Conservation (phyloP, 1,139 yeast genomes). For the Geotrichum siamense region DNA sequence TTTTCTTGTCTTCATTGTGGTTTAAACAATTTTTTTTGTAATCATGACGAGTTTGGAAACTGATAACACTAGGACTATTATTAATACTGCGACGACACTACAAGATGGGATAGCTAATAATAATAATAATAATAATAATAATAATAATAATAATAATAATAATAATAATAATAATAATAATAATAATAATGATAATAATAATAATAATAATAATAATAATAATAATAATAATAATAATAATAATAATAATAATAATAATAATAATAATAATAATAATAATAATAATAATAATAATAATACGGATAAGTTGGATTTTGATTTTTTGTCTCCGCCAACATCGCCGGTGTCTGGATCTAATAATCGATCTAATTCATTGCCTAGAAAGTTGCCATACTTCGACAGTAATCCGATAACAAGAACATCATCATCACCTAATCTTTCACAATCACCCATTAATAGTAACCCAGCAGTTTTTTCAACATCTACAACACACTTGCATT, state of each 20-base stretch:
- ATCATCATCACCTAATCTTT: conserved; percentile 1
- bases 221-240: background rate
- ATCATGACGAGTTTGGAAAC: no score
- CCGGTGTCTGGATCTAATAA: background rate
- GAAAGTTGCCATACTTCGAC: background rate
- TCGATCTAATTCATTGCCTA: background rate
- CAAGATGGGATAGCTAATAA: no score
- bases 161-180: background rate
- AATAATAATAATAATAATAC: background rate
- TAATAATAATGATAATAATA: background rate
- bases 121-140: no score
- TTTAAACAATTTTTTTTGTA: no score
- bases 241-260: background rate
- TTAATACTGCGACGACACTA: no score
- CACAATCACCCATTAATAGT: background rate
- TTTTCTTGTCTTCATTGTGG: no score
- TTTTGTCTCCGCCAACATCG: background rate
- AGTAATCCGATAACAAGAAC: background rate
- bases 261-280: background rate
- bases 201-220: background rate
- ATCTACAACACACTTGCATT: background rate
- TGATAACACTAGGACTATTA: no score
- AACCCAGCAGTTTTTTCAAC: background rate
- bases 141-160: background rate
- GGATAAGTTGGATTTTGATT: conserved; percentile 5